A percentile compares a stretch with the other conserved stretches of the same genome.
Conservation (phyloP, 441 rosid genomes). For the Isatis lusitanica region DNA sequence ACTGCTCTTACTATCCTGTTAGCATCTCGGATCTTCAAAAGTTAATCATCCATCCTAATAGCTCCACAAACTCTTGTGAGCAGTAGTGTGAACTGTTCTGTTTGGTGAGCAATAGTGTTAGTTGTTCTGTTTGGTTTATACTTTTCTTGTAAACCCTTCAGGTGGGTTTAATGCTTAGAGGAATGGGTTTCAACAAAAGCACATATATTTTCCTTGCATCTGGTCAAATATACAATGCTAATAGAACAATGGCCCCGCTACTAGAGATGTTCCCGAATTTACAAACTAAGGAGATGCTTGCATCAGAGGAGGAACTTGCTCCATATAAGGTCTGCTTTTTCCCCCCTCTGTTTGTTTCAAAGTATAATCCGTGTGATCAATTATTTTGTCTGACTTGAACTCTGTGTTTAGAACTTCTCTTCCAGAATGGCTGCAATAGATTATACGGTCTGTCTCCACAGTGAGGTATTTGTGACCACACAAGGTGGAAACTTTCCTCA, state of each 20-base stretch:
- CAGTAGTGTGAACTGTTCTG: slow-evolving; percentile 9
- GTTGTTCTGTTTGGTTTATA: slow-evolving; percentile 18
- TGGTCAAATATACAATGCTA: slow-evolving; percentile 88
- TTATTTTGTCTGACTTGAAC: slow-evolving; percentile 38
- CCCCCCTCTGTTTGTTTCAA: slow-evolving; percentile 9
- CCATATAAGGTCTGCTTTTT: slow-evolving; percentile 67
- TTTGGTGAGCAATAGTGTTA: background rate
- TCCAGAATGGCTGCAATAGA: slow-evolving; percentile 99
- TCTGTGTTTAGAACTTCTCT: slow-evolving; percentile 79
- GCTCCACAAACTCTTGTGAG: slow-evolving; percentile 21
- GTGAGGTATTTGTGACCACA: slow-evolving; percentile 99
- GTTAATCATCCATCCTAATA: slow-evolving; percentile 4
- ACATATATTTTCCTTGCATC: slow-evolving; percentile 91
- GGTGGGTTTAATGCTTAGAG: slow-evolving; percentile 99
- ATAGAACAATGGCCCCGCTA: slow-evolving; percentile 91
- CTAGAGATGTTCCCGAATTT: slow-evolving; percentile 96
- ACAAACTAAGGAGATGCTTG: slow-evolving; percentile 88
- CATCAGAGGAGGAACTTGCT: slow-evolving; percentile 86
- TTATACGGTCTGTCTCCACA: slow-evolving; percentile 98
- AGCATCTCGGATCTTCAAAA: slow-evolving; percentile 13
- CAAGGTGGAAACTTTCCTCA: slow-evolving; percentile 99
- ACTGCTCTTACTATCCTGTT: background rate
- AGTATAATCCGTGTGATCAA: background rate
- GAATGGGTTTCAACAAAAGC: slow-evolving; percentile 95
- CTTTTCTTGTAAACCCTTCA: slow-evolving; percentile 30